Conservation (phyloP, 306 rosid species). For the Lotus japonicus region DNA sequence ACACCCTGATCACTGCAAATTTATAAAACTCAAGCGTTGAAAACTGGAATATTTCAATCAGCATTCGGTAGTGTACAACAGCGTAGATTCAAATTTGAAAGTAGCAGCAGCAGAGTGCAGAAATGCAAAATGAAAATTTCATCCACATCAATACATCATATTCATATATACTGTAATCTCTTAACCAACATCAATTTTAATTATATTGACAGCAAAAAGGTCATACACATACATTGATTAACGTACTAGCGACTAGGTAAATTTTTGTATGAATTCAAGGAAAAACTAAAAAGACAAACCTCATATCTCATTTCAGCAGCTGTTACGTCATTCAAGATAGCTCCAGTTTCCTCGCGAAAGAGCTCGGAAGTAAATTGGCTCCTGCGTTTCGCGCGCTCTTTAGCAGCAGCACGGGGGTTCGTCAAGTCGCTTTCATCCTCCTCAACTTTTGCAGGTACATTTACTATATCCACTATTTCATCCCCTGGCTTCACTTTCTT, state of each 20-base stretch:
- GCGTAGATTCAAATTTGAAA: not conserved
- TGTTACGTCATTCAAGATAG: conserved; percentile 29
- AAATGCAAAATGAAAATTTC: not conserved
- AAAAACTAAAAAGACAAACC: conserved; percentile 32
- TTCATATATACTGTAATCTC: not conserved
- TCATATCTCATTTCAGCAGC: conserved; percentile 58
- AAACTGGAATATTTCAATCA: not conserved
- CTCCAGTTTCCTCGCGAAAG: conserved; percentile 39
- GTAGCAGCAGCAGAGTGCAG: not conserved
- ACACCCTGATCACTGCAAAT: not conserved
- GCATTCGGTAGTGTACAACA: not conserved
- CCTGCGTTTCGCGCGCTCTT: conserved; percentile 57
- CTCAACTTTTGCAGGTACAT: conserved; percentile 28
- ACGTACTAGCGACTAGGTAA: not conserved
- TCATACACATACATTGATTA: not conserved
- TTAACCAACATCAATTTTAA: not conserved
- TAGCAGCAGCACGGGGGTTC: conserved; percentile 55
- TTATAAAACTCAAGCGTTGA: not conserved
- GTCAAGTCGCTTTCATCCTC: conserved; percentile 24
- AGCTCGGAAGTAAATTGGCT: conserved; percentile 49
- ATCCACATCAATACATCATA: not conserved
- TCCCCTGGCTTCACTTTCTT: conserved; percentile 62
- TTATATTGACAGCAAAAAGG: not conserved
- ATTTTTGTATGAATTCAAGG: not conserved
- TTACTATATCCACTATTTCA: conserved; percentile 30